Percentiles rank a stretch among this genome's conserved stretches.
Conservation (phyloP, 352 stramenopile genomes). For the Elongisporangium senticosum region DNA sequence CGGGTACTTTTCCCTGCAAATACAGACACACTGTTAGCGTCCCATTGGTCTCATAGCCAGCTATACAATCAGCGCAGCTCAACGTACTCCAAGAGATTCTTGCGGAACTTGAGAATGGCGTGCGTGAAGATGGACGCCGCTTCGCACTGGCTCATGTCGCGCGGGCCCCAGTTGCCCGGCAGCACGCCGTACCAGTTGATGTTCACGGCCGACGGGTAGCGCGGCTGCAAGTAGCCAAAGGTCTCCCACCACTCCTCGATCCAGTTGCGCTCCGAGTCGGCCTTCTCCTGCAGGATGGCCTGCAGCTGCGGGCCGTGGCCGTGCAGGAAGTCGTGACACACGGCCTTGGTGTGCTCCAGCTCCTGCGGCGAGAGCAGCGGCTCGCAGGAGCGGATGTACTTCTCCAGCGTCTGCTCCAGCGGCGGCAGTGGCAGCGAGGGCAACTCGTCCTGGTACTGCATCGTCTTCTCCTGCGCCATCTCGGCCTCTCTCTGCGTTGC, state of each 20-base stretch:
- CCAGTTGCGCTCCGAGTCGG: conserved; percentile 84
- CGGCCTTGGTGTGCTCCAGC: conserved; percentile 87
- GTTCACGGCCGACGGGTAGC: conserved; percentile 95
- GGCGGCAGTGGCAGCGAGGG: conserved; percentile 90
- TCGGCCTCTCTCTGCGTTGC: background rate
- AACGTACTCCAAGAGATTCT: conserved; percentile 82
- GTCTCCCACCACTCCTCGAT: conserved; percentile 96
- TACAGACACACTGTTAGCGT: conserved; percentile 5
- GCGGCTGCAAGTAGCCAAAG: conserved; percentile 92
- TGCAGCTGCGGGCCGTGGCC: conserved; percentile 89
- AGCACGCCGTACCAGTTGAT: conserved; percentile 98
- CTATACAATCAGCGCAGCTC: background rate
- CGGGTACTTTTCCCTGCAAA: conserved; percentile 81
- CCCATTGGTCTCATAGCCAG: background rate
- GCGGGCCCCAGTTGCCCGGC: conserved; percentile 86
- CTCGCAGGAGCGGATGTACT: conserved; percentile 90
- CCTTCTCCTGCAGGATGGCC: conserved; percentile 77
- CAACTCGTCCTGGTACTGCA: conserved; percentile 83
- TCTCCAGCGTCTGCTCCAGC: conserved; percentile 90
- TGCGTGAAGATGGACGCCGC: conserved; percentile 82
- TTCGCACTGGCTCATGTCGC: conserved; percentile 90
- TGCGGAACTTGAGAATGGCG: conserved; percentile 90
- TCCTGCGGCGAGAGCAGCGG: conserved; percentile 84
- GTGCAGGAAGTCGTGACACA: conserved; percentile 88
- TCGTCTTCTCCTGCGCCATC: conserved; percentile 44